These are phyloP conservation scores for Aspergillus pseudotamarii DNA, from an alignment of 2,329 filamentous ascomycete species.

Conservation along the genomic window DNA sequence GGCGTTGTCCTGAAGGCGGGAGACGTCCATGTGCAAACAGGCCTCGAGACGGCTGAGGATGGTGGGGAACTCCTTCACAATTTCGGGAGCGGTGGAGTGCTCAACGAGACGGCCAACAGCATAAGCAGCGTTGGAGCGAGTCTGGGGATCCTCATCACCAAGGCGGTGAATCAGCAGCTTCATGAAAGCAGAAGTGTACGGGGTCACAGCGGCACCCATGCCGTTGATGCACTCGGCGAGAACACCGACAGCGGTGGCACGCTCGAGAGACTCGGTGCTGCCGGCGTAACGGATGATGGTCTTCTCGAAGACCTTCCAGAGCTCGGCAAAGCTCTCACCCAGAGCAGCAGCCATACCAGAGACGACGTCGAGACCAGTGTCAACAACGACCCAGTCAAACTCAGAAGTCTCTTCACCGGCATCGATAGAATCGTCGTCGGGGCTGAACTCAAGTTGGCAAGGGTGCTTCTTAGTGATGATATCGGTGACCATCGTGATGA, in stretches of 20 bases:
- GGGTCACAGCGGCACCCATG: slow-evolving; percentile 79
- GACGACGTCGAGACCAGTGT: slow-evolving; percentile 89
- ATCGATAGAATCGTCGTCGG: slow-evolving; percentile 75
- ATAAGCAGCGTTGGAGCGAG: slow-evolving; percentile 94
- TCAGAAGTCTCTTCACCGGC: slow-evolving; percentile 80
- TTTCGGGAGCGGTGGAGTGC: slow-evolving; percentile 74
- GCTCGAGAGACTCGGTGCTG: slow-evolving; percentile 83
- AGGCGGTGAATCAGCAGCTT: slow-evolving; percentile 84
- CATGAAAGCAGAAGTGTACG: slow-evolving; percentile 75
- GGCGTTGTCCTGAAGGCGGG: slow-evolving; percentile 87
- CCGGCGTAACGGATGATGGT: slow-evolving; percentile 84
- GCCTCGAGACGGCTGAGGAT: slow-evolving; percentile 87
- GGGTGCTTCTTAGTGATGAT: slow-evolving; percentile 89
- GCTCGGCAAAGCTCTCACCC: slow-evolving; percentile 76
- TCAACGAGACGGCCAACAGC: slow-evolving; percentile 82
- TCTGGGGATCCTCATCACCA: slow-evolving; percentile 84
- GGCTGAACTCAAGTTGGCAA: slow-evolving; percentile 87
- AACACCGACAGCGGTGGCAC: slow-evolving; percentile 85
- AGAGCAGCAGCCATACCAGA: slow-evolving; percentile 82
- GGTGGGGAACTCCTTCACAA: slow-evolving; percentile 72
- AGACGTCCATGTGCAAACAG: slow-evolving; percentile 74
- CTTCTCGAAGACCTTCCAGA: slow-evolving; percentile 97
- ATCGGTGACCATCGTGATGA: slow-evolving; percentile 72
- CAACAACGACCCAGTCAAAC: slow-evolving; percentile 96
- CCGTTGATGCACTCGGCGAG: slow-evolving; percentile 88